Base-by-base conservation (phyloP, 2,329 filamentous ascomycete species). In the Cordyceps cicadae region DNA sequence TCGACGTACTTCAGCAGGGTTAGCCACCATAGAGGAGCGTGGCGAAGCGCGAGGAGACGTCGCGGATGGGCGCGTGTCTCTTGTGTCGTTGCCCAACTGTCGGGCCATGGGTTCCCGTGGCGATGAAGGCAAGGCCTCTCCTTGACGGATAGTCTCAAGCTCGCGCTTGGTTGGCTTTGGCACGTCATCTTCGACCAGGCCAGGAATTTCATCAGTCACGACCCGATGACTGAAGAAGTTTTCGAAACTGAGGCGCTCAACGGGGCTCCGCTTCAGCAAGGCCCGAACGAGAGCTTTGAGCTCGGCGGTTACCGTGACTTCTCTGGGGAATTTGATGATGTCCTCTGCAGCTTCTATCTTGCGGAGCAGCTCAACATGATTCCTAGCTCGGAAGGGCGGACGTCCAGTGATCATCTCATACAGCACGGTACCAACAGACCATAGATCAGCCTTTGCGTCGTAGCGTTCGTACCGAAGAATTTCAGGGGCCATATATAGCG, bases 401-500 rank as follows among this genome's bases (percentile, higher is more conserved):
- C 85, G 88, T 58, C 92, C 93, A 7, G 87, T 90, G 63, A 94
- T 86, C 92, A 99, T 96, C 76, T 99, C 94, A 71, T 91, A 96
- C 26, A 96, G 77, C 9, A 99, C 94, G 19, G 94, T 96, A 55
- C 94, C 94, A 39, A 97, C 91, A 24, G 94, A 99, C 94, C 94
- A 99, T 39, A 99, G 78, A 76, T 99, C 94, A 52, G 92, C 93
- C 74, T 96, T 96, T 64, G 93, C 91, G 76, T 96, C 93, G 73
- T 99, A 99, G 70, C 93, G 93, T 73, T 99, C 92, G 69, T 97
- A 99, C 62, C 92, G 87, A 64, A 99, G 79, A 65, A 99, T 99
- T 76, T 99, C 94, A 4, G 94, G 94, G 0, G 94, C 94, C 94
- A 99, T 99, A 77, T 99, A 99, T 29, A 99, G 79, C 11, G 94